Evolutionary conservation across 208 protist species (phyloP).

Genomic region (Phytomonas francai): DNA sequence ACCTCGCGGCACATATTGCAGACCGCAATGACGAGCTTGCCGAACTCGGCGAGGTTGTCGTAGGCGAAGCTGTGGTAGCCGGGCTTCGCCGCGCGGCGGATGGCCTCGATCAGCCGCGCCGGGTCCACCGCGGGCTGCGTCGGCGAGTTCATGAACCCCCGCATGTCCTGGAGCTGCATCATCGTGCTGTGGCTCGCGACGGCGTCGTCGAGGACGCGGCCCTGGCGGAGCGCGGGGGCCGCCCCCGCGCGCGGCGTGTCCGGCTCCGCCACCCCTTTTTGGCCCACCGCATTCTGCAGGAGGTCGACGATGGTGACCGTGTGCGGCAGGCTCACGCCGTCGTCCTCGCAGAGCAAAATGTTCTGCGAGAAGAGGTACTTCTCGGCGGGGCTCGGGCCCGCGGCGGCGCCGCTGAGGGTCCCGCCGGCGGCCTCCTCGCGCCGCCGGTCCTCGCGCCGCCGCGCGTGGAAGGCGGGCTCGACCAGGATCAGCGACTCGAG

Average conservation of each 20-base stretch:
- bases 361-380: conserved; percentile 88
- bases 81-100: conserved; percentile 65
- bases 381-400: conserved; percentile 15
- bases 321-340: conserved; percentile 69
- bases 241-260: conserved; percentile 78
- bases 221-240: conserved; percentile 19
- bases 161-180: conserved; percentile 85
- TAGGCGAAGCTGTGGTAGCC: conserved; percentile 73
- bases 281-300: conserved; percentile 76
- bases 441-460: conserved; percentile 50
- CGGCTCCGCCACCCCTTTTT: conserved; percentile 72
- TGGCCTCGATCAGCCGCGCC: conserved; percentile 77
- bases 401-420: not conserved
- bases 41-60: conserved; percentile 76
- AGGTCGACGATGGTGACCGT: conserved; percentile 86
- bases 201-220: conserved; percentile 68
- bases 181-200: conserved; percentile 87
- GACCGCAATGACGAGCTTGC: conserved; percentile 82
- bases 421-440: conserved; percentile 29
- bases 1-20: conserved; percentile 78
- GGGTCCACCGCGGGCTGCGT: conserved; percentile 77
- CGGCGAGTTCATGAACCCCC: conserved; percentile 83
- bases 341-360: conserved; percentile 79
- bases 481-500: conserved; percentile 68
- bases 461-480: conserved; percentile 77